Evolutionary conservation across 768 basidiomycete genomes (phyloP).

Genomic region (Dacryopinax primogenitus): DNA sequence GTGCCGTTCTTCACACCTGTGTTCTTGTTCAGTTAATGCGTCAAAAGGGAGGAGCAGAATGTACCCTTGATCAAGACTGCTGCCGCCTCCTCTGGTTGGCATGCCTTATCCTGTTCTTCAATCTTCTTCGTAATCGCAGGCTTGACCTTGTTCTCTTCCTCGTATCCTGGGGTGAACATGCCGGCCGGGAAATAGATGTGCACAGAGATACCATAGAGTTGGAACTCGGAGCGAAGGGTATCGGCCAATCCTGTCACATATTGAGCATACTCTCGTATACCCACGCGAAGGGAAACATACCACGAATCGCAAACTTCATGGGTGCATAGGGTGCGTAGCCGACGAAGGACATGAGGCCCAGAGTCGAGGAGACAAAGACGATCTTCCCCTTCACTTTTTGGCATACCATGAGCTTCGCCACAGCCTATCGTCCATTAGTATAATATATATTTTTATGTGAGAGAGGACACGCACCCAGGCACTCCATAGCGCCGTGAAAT

Average conservation of each 20-base stretch:
- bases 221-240: slow-evolving; percentile 61
- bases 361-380: slow-evolving; percentile 58
- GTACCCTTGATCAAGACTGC: slow-evolving; percentile 45
- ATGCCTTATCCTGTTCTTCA: slow-evolving; percentile 55
- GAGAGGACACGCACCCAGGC: slow-evolving; percentile 37
- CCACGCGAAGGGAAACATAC: slow-evolving; percentile 32
- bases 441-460: background rate
- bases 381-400: slow-evolving; percentile 53
- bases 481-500: slow-evolving; percentile 44
- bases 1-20: slow-evolving; percentile 56
- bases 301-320: slow-evolving; percentile 73
- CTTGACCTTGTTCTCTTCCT: slow-evolving; percentile 63
- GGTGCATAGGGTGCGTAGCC: slow-evolving; percentile 74
- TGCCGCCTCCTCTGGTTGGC: slow-evolving; percentile 54
- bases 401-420: slow-evolving; percentile 49
- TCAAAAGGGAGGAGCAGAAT: slow-evolving; percentile 11
- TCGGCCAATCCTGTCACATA: slow-evolving; percentile 59
- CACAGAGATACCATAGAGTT: slow-evolving; percentile 61
- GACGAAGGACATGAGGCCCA: slow-evolving; percentile 61
- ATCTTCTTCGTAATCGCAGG: slow-evolving; percentile 62
- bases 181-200: slow-evolving; percentile 76
- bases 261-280: background rate
- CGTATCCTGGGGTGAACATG: slow-evolving; percentile 64
- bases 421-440: slow-evolving; percentile 37
- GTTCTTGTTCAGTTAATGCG: background rate